Base-by-base conservation (phyloP, 352 stramenopile genomes). In the Globisporangium megalacanthum region DNA sequence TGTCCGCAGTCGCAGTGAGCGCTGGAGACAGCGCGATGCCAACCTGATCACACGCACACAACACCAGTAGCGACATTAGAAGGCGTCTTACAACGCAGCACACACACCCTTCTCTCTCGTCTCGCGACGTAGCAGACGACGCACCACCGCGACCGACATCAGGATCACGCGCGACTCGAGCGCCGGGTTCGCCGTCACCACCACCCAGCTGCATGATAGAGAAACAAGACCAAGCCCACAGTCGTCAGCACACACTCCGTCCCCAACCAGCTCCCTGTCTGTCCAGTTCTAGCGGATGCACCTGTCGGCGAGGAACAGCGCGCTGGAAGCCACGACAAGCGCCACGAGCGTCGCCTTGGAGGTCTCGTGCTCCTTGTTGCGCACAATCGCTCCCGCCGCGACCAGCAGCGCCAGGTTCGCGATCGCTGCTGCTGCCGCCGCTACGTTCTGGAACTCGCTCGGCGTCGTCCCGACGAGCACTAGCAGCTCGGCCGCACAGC, bases 251-350 rank as follows among this genome's bases (percentile, higher is more conserved):
- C 9, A 17, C 22, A 13, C 22, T 45, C 36, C 11, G 7, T 11
- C 5, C 5, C 44, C 8, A 2, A 31, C 36, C 4, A 29, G 2
- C 36, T 7, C n/a, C n/a, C n/a, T n/a, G n/a, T n/a, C 25, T 29
- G 25, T 25, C 20, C 48, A 11, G 11, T 45, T 37, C 8, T 10
- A 57, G 22, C 19, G 7, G 22, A 17, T 47, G 25, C 64, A 90
- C 80, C 78, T 89, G 66, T 91, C 81, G n/a, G 81, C 81, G 53
- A 89, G 68, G 54, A 87, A 80, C 31, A 91, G 71, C 15, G 65
- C 61, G 13, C 77, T 49, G 4, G 61, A 42, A n/a, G 70, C 77
- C 4, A 73, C 39, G 22, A 62, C 47, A 36, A 89, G 72, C 46
- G 77, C 57, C 22, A 56, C 62, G 35, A 88, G 68, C n/a, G 79